Evolutionary conservation across 192 early-diverging fungal species (phyloP), one percentile per base, ranked within the genome.

Genomic region (Rhizophlyctis rosea): DNA sequence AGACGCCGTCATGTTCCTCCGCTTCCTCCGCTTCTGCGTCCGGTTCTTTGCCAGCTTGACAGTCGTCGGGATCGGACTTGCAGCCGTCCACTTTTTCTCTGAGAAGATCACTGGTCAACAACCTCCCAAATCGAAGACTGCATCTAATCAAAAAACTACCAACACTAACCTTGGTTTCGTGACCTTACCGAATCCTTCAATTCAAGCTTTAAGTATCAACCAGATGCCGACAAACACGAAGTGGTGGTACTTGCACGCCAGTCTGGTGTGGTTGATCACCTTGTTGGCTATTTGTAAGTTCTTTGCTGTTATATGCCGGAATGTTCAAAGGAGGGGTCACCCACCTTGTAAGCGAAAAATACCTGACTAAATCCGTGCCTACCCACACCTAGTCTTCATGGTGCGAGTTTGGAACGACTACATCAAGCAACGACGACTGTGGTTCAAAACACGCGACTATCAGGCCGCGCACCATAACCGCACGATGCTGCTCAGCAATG

Each of bases 1-100:
- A 7, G 79, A 81, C 53, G 65, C 76, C 24, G 79, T 79, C n/a
- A 70, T 81, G 56, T 79, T 78, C 60, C 56, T 81, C 32, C 59
- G 71, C 33, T 77, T 79, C 57, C 47, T 76, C 34, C 57, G 69
- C 4, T 68, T 68, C 25, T 54, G 50, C 30, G 54, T 54, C 34
- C 35, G 50, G 24, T 67, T 73, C 51, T 81, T 81, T 59, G 47
- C 34, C 27, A 30, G 33, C 23, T 14, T 73, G 16, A 50, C 72
- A 0, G 9, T 61, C 16, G 33, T 78, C 30, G 67, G 56, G 29
- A 39, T 76, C 18, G 72, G 72, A 18, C 49, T 69, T 23, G 61
- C 47, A 32, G 36, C 68, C 50, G 32, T 76, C 31, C 47, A 76
- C 57, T 62, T 35, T 31, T 72, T 51, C 50, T 60, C 72, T 13